Base-by-base conservation (phyloP, 2,329 filamentous ascomycete species). In the Calonectria honghensis region DNA sequence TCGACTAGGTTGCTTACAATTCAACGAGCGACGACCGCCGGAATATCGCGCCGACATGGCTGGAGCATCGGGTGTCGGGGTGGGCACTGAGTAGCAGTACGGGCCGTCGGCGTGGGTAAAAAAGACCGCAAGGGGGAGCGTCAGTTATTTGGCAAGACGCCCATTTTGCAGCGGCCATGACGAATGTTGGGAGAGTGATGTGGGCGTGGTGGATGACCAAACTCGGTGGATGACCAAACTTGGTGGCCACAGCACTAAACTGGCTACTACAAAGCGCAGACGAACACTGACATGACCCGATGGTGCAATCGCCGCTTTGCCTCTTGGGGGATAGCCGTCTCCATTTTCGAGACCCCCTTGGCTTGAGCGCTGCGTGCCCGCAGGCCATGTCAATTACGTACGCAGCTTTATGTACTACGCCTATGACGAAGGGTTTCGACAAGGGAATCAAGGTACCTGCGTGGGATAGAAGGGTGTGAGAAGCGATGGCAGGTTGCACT, bases 291-390 rank as follows among this genome's bases (percentile, higher is more conserved):
- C 75, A 77, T 79, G 73, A 76, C 73, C 57, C 70, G 74, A 81
- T 81, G 79, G 79, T 80, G 79, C 74, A 78, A 81, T 81, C 72
- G 77, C 76, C 76, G 74, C 78, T 57, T 79, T 81, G 45, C 79
- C 76, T 11, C 68, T 80, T 72, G 52, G 18, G 71, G 79, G 57
- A 37, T 81, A 75, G 78, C 71, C 74, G 48, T 65, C 45, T 59
- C 76, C 70, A 70, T 73, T 73, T 63, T 76, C 61, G 41, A 57
- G 48, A 64, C 16, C 70, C 57, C 27, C 45, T 45, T 50, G 39
- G 29, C 37, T 41, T 16, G n/a, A 35, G 10, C 24, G 27, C 51
- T 70, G 68, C 57, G 57, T 48, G 57, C 52, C 68, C n/a, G 57
- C 37, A 18, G n/a, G 45, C 32, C 54, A 52, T 35, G 57, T 27